These are phyloP conservation scores for Hamigera avellanea DNA, from an alignment of 495 filamentous ascomycete genomes.

Conservation along the genomic window DNA sequence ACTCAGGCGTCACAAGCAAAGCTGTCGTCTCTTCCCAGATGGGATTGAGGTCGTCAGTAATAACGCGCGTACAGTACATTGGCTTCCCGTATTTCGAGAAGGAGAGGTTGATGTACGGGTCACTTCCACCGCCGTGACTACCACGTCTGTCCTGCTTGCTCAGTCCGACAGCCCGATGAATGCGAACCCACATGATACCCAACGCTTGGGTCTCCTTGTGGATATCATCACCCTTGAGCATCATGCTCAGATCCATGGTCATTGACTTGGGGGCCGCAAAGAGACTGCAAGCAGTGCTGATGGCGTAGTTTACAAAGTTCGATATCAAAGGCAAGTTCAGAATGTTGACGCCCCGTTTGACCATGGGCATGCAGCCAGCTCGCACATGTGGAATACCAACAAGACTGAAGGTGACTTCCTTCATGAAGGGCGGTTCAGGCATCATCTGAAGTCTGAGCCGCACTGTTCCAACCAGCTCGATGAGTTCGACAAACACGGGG, in stretches of 20 bases:
- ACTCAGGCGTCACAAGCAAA: constrained; percentile 69
- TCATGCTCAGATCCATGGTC: constrained; percentile 81
- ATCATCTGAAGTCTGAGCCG: constrained; percentile 73
- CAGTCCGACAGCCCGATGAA: constrained; percentile 74
- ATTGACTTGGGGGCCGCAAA: constrained; percentile 96
- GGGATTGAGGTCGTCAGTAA: constrained; percentile 87
- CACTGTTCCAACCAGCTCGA: constrained; percentile 76
- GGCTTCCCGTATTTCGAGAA: constrained; percentile 91
- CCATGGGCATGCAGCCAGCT: constrained; percentile 86
- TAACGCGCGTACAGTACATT: constrained; percentile 94
- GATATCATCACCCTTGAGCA: constrained; percentile 82
- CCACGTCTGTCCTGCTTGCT: constrained; percentile 87
- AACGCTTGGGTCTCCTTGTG: constrained; percentile 77
- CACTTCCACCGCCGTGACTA: constrained; percentile 76
- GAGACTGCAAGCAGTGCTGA: constrained; percentile 71
- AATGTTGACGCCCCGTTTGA: constrained; percentile 80
- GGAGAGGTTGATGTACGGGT: constrained; percentile 72
- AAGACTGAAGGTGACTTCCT: constrained; percentile 82
- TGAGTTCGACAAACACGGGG: constrained; percentile 80
- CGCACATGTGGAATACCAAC: constrained; percentile 85
- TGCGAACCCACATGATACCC: constrained; percentile 82
- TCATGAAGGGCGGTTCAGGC: constrained; percentile 82
- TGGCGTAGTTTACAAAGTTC: constrained; percentile 96
- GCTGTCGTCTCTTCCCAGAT: constrained; percentile 89
- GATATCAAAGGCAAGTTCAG: constrained; percentile 87